Evolutionary conservation across 148 eudicot genomes (phyloP), one percentile per base, ranked within the genome.

Genomic region (Dysphania ambrosioides): DNA sequence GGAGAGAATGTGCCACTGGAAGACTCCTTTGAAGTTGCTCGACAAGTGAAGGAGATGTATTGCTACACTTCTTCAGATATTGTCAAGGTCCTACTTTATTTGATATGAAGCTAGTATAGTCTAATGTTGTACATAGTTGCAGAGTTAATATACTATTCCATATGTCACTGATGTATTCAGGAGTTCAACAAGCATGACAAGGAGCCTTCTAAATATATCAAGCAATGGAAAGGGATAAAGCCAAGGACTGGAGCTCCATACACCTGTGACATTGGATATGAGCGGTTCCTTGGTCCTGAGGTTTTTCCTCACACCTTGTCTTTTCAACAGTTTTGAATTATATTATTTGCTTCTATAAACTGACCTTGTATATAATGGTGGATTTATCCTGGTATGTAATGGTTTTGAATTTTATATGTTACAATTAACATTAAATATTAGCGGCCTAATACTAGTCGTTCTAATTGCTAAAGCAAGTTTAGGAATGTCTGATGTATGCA

Each of bases 211-310:
- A 95, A 95, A 78, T 95, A 90, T 78, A 83, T 92, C 56, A 95
- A 95, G 82, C 98, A 95, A 47, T 95, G 97, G 90, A 90, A 85
- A 85, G 98, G 97, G 40, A 92, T 86, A 69, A 95, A 95, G 76
- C 96, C 96, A 27, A 95, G 88, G 86, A 95, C 98, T 11, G 98
- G 98, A 70, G 98, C 98, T 64, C 97, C 97, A 55, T 95, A 90
- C 71, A 82, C 96, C 24, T 95, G 98, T 82, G 97, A 95, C 85
- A 72, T 95, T 75, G 98, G 98, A 74, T 95, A 95, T 81, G 98
- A 95, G 81, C 85, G 98, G 69, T 95, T 95, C 79, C 93, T 95
- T 81, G 97, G 98, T 64, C 98, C 98, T 59, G 98, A 95, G 98
- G 98, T 95, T 74, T 80, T 89, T 70, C 80, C 71, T 58, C 2